Evolutionary conservation across 768 basidiomycete genomes (phyloP).

Genomic region (Lentinula edodes): DNA sequence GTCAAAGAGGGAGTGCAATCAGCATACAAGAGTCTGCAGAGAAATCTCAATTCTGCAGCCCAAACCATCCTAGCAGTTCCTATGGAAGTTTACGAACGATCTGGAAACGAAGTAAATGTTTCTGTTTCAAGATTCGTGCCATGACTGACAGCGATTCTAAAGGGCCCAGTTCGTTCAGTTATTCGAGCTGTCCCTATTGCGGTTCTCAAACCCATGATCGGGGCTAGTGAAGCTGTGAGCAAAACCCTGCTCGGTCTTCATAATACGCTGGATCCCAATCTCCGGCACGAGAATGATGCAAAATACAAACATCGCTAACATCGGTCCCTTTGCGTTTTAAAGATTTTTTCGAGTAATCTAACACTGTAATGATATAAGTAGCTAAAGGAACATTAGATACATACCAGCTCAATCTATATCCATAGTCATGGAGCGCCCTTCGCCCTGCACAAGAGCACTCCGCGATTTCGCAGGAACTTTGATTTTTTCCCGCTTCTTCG

Average conservation of each 20-base stretch:
- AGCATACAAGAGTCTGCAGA: conserved; percentile 85
- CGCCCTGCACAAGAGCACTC: conserved; percentile 76
- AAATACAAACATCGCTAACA: conserved; percentile 81
- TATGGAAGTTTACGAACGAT: conserved; percentile 97
- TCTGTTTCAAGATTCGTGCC: not conserved
- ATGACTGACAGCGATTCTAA: conserved; percentile 9
- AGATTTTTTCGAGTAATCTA: conserved; percentile 1
- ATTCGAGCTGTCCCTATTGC: conserved; percentile 97
- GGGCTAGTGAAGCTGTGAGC: conserved; percentile 93
- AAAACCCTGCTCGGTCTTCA: conserved; percentile 92
- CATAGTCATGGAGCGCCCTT: conserved; percentile 90
- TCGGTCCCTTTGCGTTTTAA: not conserved
- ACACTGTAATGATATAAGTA: conserved; percentile 3
- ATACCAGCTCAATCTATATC: conserved; percentile 54
- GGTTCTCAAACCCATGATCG: conserved; percentile 96
- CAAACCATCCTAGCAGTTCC: conserved; percentile 98
- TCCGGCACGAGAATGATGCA: conserved; percentile 78
- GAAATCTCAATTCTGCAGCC: conserved; percentile 88
- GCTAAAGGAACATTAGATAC: conserved; percentile 6
- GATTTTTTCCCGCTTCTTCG: conserved; percentile 71
- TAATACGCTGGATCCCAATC: conserved; percentile 85
- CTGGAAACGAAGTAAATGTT: conserved; percentile 75
- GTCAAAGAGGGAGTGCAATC: conserved; percentile 83
- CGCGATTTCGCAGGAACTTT: conserved; percentile 57
- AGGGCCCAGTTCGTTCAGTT: conserved; percentile 86